A percentile compares a stretch with the other conserved stretches of the same genome.
These are phyloP conservation scores for Sporothrix phasma DNA, from an alignment of 2,329 filamentous ascomycete genomes.

Conservation along the genomic window DNA sequence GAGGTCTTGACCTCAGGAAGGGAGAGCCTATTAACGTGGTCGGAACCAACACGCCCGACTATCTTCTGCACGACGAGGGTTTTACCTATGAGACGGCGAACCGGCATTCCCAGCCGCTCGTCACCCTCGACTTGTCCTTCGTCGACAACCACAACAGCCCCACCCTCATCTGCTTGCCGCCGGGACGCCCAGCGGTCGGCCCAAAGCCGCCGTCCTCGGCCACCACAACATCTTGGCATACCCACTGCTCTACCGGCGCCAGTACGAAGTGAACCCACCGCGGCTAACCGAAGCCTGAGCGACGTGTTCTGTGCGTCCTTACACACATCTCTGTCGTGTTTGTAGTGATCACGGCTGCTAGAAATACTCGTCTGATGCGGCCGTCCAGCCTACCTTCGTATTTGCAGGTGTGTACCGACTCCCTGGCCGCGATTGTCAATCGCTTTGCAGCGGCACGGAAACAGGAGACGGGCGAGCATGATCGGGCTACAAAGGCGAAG, in stretches of 20 bases:
- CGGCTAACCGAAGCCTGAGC: background rate
- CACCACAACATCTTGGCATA: constrained; percentile 4
- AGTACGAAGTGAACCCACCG: constrained; percentile 1
- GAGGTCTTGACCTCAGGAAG: background rate
- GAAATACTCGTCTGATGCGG: background rate
- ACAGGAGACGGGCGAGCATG: constrained; percentile 8
- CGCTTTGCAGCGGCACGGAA: background rate
- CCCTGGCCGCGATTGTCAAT: background rate
- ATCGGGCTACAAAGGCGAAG: constrained; percentile 4
- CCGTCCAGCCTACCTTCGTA: background rate
- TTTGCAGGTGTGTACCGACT: background rate
- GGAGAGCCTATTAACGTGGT: constrained; percentile 2
- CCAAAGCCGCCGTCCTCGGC: constrained; percentile 7
- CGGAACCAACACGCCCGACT: constrained; percentile 1
- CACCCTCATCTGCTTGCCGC: constrained; percentile 5
- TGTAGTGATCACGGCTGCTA: background rate
- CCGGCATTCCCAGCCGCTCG: background rate
- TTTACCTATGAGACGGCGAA: background rate
- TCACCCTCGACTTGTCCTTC: background rate
- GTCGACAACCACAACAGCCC: background rate
- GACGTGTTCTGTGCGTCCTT: constrained; percentile 8
- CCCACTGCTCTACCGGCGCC: background rate
- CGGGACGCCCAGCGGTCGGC: constrained; percentile 1
- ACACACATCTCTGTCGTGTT: constrained; percentile 8
- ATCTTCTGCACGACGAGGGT: background rate